Evolutionary conservation across 306 rosid species (phyloP).

Genomic region (Begonia peltatifolia): DNA sequence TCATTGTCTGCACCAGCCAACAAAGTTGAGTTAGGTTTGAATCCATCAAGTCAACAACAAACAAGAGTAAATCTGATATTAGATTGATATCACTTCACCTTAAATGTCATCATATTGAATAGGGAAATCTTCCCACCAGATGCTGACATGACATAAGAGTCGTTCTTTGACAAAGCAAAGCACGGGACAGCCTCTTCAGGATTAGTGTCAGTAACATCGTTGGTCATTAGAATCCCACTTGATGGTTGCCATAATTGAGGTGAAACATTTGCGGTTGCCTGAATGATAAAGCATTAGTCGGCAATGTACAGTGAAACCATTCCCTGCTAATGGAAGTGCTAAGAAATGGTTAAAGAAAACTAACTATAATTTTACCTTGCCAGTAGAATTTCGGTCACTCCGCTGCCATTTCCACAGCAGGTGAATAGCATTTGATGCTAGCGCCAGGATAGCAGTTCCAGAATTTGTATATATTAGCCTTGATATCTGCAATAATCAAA

Average conservation of each 20-base stretch:
- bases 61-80: neutral
- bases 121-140: slow-evolving; percentile 94
- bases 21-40: slow-evolving; percentile 19
- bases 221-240: slow-evolving; percentile 92
- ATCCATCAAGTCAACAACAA: neutral
- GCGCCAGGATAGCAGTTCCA: slow-evolving; percentile 77
- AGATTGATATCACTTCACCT: slow-evolving; percentile 28
- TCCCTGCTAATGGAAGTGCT: slow-evolving; percentile 2
- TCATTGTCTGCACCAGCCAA: slow-evolving; percentile 70
- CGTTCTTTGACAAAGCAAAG: slow-evolving; percentile 89
- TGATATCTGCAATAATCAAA: slow-evolving; percentile 53
- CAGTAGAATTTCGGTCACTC: slow-evolving; percentile 62
- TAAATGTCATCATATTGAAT: slow-evolving; percentile 96
- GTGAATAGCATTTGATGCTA: slow-evolving; percentile 90
- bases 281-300: slow-evolving; percentile 16
- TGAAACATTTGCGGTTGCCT: slow-evolving; percentile 74
- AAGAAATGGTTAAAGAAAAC: slow-evolving; percentile 9
- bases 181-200: slow-evolving; percentile 84
- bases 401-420: slow-evolving; percentile 93
- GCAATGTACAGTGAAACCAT: slow-evolving; percentile 10
- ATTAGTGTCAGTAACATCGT: slow-evolving; percentile 55
- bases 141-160: slow-evolving; percentile 97
- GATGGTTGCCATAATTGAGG: slow-evolving; percentile 97
- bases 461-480: slow-evolving; percentile 91
- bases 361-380: slow-evolving; percentile 33